These are phyloP conservation scores for Penicillium canescens DNA, from an alignment of 495 filamentous ascomycete species.

Conservation along the genomic window DNA sequence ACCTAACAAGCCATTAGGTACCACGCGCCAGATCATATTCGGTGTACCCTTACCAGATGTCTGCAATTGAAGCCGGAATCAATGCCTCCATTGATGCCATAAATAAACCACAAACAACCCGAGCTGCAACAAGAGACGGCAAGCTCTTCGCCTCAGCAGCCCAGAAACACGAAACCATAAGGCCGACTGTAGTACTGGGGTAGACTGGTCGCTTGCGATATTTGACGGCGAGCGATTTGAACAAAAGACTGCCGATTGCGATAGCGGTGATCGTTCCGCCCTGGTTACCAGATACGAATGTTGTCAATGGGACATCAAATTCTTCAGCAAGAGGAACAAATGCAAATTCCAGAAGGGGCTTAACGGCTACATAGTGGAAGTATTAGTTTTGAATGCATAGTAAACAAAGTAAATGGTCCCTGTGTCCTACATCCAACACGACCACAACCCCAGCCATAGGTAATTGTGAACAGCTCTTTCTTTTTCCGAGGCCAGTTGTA, in stretches of 20 bases:
- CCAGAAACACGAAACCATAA: constrained; percentile 62
- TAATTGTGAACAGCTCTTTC: constrained; percentile 40
- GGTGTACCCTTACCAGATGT: constrained; percentile 21
- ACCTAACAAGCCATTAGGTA: constrained; percentile 21
- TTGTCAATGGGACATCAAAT: constrained; percentile 34
- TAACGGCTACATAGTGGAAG: constrained; percentile 26
- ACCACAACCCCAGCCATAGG: constrained; percentile 37
- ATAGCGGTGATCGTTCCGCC: constrained; percentile 37
- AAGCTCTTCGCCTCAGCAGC: constrained; percentile 57
- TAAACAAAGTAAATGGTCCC: background rate
- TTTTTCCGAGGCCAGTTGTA: constrained; percentile 48
- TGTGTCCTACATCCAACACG: constrained; percentile 34
- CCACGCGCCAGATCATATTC: background rate
- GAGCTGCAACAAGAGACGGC: constrained; percentile 55
- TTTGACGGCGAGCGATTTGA: constrained; percentile 64
- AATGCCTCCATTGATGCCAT: constrained; percentile 34
- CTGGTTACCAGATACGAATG: constrained; percentile 35
- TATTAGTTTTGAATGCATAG: background rate
- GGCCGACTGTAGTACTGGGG: constrained; percentile 54
- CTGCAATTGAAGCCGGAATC: constrained; percentile 29
- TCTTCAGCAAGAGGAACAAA: constrained; percentile 34
- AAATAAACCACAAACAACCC: constrained; percentile 35
- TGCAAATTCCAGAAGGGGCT: constrained; percentile 35
- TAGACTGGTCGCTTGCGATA: constrained; percentile 65
- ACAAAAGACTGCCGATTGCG: constrained; percentile 56